phyloP scores from a whole-genome alignment of 1,284 basidiomycete genomes.

The Neolentinus lepideus region DNA sequence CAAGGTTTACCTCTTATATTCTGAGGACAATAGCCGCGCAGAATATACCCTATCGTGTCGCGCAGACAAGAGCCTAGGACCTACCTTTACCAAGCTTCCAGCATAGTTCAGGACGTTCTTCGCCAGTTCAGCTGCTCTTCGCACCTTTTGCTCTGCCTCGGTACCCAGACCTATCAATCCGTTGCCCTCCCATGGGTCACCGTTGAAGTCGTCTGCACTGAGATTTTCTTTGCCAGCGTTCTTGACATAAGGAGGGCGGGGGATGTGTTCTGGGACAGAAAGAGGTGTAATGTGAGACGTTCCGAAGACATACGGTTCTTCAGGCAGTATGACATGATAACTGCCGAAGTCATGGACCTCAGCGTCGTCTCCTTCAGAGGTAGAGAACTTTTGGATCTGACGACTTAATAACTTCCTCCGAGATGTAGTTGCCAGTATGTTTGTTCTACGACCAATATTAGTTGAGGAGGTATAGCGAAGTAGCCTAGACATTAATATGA shows the following conservation, averaged over 20 bases:
- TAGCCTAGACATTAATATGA: not conserved
- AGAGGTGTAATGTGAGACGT: constrained; percentile 53
- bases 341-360: constrained; percentile 35
- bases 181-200: constrained; percentile 18
- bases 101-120: constrained; percentile 54
- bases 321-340: constrained; percentile 60
- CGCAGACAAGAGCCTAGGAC: not conserved
- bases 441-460: no score
- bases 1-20: no score
- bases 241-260: constrained; percentile 55
- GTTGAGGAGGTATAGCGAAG: no score
- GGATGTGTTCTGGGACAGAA: constrained; percentile 52
- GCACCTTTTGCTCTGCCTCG: constrained; percentile 48
- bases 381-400: not conserved
- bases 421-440: no score
- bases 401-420: not conserved
- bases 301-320: constrained; percentile 59
- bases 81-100: constrained; percentile 46
- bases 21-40: no score
- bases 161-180: constrained; percentile 48
- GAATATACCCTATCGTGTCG: no score
- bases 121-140: constrained; percentile 56
- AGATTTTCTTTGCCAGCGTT: not conserved
- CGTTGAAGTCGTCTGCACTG: constrained; percentile 1
- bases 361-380: not conserved